Conservation (phyloP, 306 rosid species). For the Luffa aegyptiaca region DNA sequence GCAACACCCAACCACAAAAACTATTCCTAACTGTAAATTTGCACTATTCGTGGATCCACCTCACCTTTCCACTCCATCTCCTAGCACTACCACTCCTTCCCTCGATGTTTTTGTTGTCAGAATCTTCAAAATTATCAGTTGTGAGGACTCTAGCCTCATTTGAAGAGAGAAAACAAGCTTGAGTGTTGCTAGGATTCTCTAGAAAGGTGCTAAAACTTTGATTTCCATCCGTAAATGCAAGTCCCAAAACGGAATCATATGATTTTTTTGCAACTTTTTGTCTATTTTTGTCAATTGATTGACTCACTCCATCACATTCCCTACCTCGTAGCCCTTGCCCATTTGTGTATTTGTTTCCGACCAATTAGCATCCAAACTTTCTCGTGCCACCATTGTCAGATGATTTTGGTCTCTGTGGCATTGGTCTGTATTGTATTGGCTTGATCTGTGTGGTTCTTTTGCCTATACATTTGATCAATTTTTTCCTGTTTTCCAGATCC, state of each 20-base stretch:
- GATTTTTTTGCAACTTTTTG: neutral
- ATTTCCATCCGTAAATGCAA: neutral
- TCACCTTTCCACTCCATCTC: too few species aligned
- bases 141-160: neutral
- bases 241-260: neutral
- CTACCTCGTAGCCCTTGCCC: neutral
- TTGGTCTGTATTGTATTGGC: neutral
- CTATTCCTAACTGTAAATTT: too few species aligned
- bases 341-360: neutral
- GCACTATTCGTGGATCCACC: too few species aligned
- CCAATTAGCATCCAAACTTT: neutral
- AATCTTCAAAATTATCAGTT: too few species aligned
- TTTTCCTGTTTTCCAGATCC: neutral
- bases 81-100: too few species aligned
- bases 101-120: too few species aligned
- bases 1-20: too few species aligned
- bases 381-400: neutral
- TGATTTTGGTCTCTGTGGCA: neutral
- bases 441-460: neutral
- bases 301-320: neutral
- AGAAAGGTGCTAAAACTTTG: neutral
- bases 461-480: neutral
- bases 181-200: neutral
- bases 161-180: neutral
- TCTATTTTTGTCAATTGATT: neutral